Evolutionary conservation across 1,284 basidiomycete genomes (phyloP).

Genomic region (Ustilago nuda): DNA sequence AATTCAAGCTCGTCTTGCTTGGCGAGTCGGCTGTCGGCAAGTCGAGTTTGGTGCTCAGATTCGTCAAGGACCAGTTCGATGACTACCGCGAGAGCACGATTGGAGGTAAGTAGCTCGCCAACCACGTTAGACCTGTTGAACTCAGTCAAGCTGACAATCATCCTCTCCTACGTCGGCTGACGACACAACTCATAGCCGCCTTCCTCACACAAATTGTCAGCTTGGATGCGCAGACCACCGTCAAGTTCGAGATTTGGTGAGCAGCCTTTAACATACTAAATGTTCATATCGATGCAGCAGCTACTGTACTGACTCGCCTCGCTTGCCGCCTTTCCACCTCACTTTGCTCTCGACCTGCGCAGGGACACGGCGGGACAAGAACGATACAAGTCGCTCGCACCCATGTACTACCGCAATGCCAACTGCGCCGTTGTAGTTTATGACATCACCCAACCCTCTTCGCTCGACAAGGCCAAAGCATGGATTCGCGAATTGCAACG

Average conservation of each 20-base stretch:
- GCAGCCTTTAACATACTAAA: not conserved
- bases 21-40: constrained; percentile 96
- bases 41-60: constrained; percentile 92
- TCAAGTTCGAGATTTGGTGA: constrained; percentile 98
- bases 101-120: constrained; percentile 27
- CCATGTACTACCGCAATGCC: constrained; percentile 69
- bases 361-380: constrained; percentile 84
- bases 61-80: constrained; percentile 97
- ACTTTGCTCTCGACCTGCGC: not conserved
- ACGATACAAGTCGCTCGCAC: constrained; percentile 74
- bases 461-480: constrained; percentile 93
- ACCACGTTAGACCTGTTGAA: not conserved
- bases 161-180: not conserved
- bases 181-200: constrained; percentile 72
- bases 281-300: not conserved
- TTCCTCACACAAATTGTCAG: constrained; percentile 96
- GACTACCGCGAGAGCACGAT: constrained; percentile 83
- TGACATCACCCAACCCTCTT: constrained; percentile 69
- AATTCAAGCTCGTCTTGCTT: constrained; percentile 70
- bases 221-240: constrained; percentile 86
- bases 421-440: constrained; percentile 68
- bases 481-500: constrained; percentile 97
- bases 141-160: not conserved
- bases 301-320: not conserved
- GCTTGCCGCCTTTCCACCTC: not conserved